These are phyloP conservation scores for Vitis vinifera DNA, from an alignment of 164 flowering plant species.

Conservation along the genomic window ASM3070453v1 NC_081808.1:6365501-6366000, in stretches of 20 bases:
- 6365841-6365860: constrained; percentile 31
- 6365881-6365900: not conserved
- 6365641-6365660: constrained; percentile 4
- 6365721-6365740: constrained; percentile 10
- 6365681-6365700: not conserved
- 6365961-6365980: too few relatives aligned
- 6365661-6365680: constrained; percentile 6
- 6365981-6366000: too few relatives aligned
- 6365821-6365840: constrained; percentile 40
- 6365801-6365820: constrained; percentile 51
- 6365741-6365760: constrained; percentile 16
- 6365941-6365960: too few relatives aligned
- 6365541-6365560: too few relatives aligned
- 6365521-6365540: too few relatives aligned
- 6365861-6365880: constrained; percentile 18
- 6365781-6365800: constrained; percentile 47
- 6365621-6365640: constrained; percentile 3
- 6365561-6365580: too few relatives aligned
- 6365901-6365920: too few relatives aligned
- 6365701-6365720: not conserved
- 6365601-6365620: constrained; percentile 6
- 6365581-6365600: not conserved
- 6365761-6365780: constrained; percentile 31
- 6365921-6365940: too few relatives aligned
- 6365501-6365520: too few relatives aligned